Base-by-base conservation (phyloP, 148 eudicot species). In the Rhododendron henanense region DNA sequence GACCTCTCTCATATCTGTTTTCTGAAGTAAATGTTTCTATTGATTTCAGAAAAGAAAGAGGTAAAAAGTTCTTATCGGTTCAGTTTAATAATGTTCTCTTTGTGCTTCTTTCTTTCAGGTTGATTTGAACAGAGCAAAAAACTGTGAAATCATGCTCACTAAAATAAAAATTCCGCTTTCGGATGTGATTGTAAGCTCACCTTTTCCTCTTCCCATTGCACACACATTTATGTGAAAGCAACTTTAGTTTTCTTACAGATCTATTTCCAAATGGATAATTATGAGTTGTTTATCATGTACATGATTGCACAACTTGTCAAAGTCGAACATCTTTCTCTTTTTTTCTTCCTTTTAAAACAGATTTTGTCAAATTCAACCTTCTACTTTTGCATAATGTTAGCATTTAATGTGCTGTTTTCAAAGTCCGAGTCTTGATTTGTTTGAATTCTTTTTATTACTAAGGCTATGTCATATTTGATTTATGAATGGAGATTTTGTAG, bases 81-180 rank as follows among this genome's bases (percentile, higher is more conserved):
- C 44, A 1, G 67, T 55, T 85, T 85, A 16, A 18, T 80, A 8
- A 28, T 16, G 48, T 37, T 28, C 67, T 44, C 18, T 50, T 7
- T 77, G 5, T 81, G 19, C 37, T n/a, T 14, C 44, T 63, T 35
- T 51, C 78, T 90, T 82, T 71, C 92, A 97, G 99, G 92, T 97
- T 88, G 99, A 97, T 90, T 88, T 97, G 91, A 96, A 97, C 35
- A 92, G 98, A 86, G 99, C 99, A 79, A 90, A 97, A 87, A 97
- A 97, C 85, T 97, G 99, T 89, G 99, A 97, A 86, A 97, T 97
- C 87, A 97, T 97, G 99, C 98, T 97, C 79, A 93, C 99, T 67
- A 97, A 96, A 90, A 92, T 97, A 87, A 97, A 97, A 91, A 93
- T 97, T 85, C 98, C 99, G 85, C 94, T 97, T 47, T 95, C 98